Base-by-base conservation (phyloP, 2,329 filamentous ascomycete species). In the Penicillium sp. region DNA sequence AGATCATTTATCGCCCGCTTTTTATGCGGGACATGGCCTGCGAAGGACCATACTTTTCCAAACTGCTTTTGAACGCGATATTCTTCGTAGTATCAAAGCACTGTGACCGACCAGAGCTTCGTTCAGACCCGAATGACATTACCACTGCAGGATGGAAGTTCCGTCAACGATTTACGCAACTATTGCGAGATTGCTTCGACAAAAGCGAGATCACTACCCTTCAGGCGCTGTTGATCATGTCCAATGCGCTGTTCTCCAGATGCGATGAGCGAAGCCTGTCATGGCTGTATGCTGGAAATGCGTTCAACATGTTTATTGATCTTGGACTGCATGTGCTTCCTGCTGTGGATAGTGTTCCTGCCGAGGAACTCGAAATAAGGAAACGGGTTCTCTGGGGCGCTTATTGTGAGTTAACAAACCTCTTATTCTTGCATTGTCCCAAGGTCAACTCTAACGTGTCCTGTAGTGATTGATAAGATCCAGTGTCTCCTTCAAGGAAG, bases 401-500 rank as follows among this genome's bases (percentile, higher is more conserved):
- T 27, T 79, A 74, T 54, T 58, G 50, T 59, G 38, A 56, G 56
- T 19, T 12, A 18, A 7, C 2, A 22, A 27, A 3, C 4, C 22
- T 3, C 10, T 13, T 14, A 6, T 9, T 10, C 2, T 11, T 3
- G 4, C 40, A 18, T 18, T n/a, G 18, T 2, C 5, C 11, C 3
- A 8, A 13, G 33, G 37, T 34, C 6, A 9, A 10, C 11, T 18
- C 29, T 46, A 13, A 50, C 12, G 9, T 11, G 16, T 40, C 7
- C 9, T 9, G 25, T 28, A 63, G 61, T 60, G 9, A 62, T 63
- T n/a, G 79, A 79, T 54, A 81, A 80, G 54, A 74, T 80, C 10
- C 77, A 81, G 52, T 75, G 72, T 40, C 60, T 81, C 0, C 80
- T 80, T 41, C 77, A 79, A 58, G 78, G 78, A 1, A 72, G 77